Evolutionary conservation across 129 eudicot species (phyloP).

Genomic region (Kitagawia praeruptora): DNA sequence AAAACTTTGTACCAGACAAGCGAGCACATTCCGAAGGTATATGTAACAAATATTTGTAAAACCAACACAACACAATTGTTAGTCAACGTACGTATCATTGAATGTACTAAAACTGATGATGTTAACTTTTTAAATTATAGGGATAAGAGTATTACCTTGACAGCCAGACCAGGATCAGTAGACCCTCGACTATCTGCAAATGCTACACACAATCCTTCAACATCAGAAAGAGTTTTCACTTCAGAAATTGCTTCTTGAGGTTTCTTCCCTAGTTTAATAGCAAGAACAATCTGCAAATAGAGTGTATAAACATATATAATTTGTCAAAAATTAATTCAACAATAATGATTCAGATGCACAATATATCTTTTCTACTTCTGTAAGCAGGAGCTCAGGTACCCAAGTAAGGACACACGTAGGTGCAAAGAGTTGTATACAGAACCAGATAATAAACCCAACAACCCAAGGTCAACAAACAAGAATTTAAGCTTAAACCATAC

Average conservation of each 20-base stretch:
- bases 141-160: slow-evolving; percentile 44
- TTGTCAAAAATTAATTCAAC: background rate
- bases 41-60: background rate
- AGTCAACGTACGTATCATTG: background rate
- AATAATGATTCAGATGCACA: background rate
- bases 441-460: background rate
- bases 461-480: background rate
- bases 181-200: slow-evolving; percentile 71
- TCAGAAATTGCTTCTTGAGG: slow-evolving; percentile 65
- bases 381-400: background rate
- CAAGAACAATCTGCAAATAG: slow-evolving; percentile 67
- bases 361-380: background rate
- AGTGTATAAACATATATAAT: background rate
- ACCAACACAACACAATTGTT: background rate
- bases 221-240: slow-evolving; percentile 85
- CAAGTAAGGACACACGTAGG: background rate
- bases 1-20: background rate
- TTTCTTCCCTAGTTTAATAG: slow-evolving; percentile 76
- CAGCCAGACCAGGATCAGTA: slow-evolving; percentile 80
- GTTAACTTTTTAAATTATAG: background rate
- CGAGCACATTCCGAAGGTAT: background rate
- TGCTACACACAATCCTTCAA: slow-evolving; percentile 77
- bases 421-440: background rate
- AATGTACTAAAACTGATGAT: background rate
- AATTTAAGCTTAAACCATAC: background rate